phyloP scores from a whole-genome alignment of 2,329 filamentous ascomycete species.

The Setomelanomma holmii region DNA sequence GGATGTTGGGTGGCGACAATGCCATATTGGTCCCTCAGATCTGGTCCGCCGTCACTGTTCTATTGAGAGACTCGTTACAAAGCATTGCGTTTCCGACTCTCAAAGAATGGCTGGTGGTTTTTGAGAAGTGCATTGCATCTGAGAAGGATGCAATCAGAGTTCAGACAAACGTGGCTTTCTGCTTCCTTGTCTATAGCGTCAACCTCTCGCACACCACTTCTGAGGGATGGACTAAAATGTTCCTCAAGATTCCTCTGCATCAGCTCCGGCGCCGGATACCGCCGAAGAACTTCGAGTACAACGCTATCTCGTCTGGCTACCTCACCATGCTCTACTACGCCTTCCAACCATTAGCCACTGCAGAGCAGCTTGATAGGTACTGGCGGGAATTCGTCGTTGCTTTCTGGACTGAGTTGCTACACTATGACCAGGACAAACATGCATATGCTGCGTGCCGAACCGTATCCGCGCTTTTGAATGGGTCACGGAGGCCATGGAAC shows the following conservation, averaged over 20 bases:
- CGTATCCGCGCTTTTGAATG: slow-evolving; percentile 75
- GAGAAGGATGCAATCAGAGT: slow-evolving; percentile 67
- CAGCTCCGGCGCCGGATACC: slow-evolving; percentile 56
- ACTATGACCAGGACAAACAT: slow-evolving; percentile 26
- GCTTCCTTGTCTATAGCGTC: slow-evolving; percentile 78
- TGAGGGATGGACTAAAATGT: slow-evolving; percentile 49
- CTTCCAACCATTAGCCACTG: slow-evolving; percentile 72
- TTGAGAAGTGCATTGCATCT: slow-evolving; percentile 85
- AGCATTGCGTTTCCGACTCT: slow-evolving; percentile 74
- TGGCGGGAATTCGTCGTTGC: slow-evolving; percentile 79
- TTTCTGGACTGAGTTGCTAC: slow-evolving; percentile 58
- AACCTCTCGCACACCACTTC: slow-evolving; percentile 67
- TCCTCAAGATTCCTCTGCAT: slow-evolving; percentile 33
- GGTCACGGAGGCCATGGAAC: slow-evolving; percentile 70
- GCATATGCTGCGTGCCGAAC: slow-evolving; percentile 61
- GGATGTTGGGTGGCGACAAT: slow-evolving; percentile 64
- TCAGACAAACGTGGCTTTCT: slow-evolving; percentile 86
- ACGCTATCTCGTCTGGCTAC: slow-evolving; percentile 72
- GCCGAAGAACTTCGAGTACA: slow-evolving; percentile 69
- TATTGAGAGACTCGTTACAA: slow-evolving; percentile 69
- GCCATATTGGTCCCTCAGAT: slow-evolving; percentile 79
- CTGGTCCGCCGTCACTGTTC: slow-evolving; percentile 82
- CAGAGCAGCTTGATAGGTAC: slow-evolving; percentile 72
- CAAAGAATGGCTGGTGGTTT: slow-evolving; percentile 75
- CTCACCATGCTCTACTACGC: slow-evolving; percentile 59